Conservation (phyloP, 768 basidiomycete species). For the Pulveroboletus sp. region DNA sequence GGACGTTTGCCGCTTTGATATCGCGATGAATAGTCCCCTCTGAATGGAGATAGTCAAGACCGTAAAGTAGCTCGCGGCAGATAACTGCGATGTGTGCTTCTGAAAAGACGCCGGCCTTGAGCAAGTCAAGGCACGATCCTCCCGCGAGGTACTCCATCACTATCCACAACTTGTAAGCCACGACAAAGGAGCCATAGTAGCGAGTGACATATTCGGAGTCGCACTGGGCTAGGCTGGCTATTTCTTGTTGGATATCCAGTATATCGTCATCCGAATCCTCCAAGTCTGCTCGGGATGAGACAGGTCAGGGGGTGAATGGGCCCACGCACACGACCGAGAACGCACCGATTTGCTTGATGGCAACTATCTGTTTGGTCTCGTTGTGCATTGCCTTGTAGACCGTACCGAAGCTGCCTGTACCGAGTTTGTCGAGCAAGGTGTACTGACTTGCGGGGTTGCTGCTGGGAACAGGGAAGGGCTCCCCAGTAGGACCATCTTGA, state of each 20-base stretch:
- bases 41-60: conserved; percentile 92
- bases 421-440: conserved; percentile 91
- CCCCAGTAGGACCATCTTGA: conserved; percentile 38
- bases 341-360: conserved; percentile 96
- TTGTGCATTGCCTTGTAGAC: conserved; percentile 98
- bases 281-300: conserved; percentile 55
- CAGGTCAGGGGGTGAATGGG: conserved; percentile 1
- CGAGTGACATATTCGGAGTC: conserved; percentile 95
- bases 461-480: conserved; percentile 66
- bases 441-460: conserved; percentile 88
- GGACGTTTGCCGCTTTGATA: conserved; percentile 96
- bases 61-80: conserved; percentile 86
- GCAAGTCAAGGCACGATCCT: conserved; percentile 95
- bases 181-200: conserved; percentile 96
- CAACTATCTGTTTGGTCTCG: conserved; percentile 90
- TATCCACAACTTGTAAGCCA: conserved; percentile 97
- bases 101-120: conserved; percentile 86
- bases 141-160: conserved; percentile 99
- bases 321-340: conserved; percentile 6
- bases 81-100: conserved; percentile 95
- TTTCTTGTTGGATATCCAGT: conserved; percentile 97
- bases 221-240: conserved; percentile 91
- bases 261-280: conserved; percentile 99
- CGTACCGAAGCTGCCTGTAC: conserved; percentile 92
- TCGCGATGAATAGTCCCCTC: conserved; percentile 98